Base-by-base conservation (phyloP, 495 filamentous ascomycete genomes). In the Lasiosphaeriaceae sp. region DNA sequence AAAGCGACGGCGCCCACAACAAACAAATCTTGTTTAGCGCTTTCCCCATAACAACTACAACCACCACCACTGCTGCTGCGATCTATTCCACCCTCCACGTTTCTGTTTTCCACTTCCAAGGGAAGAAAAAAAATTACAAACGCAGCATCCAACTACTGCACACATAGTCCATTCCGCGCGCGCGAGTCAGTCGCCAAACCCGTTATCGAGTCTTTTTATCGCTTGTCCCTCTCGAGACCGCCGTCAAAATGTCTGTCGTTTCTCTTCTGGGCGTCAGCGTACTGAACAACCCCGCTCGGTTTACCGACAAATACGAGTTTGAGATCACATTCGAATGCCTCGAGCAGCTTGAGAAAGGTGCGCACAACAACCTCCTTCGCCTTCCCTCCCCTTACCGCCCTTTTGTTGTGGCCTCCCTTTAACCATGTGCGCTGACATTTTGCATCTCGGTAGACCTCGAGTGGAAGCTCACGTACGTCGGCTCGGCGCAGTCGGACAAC, bases 311-410 rank as follows among this genome's bases (percentile, higher is more conserved):
- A 29, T 98, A 97, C 70, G 83, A 91, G 71, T 96, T 98, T 54
- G 95, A 98, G 72, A 97, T 98, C 71, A 98, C 94, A 21, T 98
- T 98, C 58, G 95, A 97, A 75, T 97, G 93, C 69, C 83, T 97
- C 17, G 94, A 98, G 77, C 67, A 70, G 52, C 82, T 98, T 22
- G 89, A 93, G 70, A 96, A 97, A 74, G 92, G 92, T 93, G 69
- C 52, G 66, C 59, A 37, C 52, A 17, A 11, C 20, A 11, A n/a
- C 34, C 29, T 19, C 17, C 23, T 9, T 20, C 31, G n/a, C 16
- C 35, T 17, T 39, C 14, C 22, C 12, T 19, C 17, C 22, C 31
- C 24, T 20, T 50, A 11, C 4, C 4, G 11, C 23, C 9, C 47
- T 14, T 22, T 20, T 11, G 7, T 1, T 47, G 17, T 21, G 1